These are phyloP conservation scores for Candida frijolesensis DNA, from an alignment of 1,139 yeast species.

Conservation along the genomic window DNA sequence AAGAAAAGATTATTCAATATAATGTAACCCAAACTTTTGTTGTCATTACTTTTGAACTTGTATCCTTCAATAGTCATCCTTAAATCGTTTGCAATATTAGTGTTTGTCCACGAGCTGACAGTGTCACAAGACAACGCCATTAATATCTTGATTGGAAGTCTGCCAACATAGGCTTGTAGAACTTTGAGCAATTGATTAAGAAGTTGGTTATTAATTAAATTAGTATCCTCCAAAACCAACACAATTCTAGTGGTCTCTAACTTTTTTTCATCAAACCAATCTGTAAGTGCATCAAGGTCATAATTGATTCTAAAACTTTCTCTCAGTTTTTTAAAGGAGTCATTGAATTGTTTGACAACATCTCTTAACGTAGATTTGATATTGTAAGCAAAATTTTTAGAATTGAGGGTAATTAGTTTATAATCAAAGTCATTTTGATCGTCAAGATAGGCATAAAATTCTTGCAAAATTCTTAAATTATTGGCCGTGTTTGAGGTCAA, in stretches of 20 bases:
- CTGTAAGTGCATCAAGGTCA: constrained; percentile 54
- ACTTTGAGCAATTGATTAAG: constrained; percentile 52
- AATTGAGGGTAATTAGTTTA: constrained; percentile 39
- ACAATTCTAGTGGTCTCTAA: constrained; percentile 25
- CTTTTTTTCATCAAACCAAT: constrained; percentile 37
- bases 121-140: constrained; percentile 56
- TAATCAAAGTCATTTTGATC: constrained; percentile 17
- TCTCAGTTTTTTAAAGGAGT: constrained; percentile 11
- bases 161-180: constrained; percentile 39
- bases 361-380: constrained; percentile 43
- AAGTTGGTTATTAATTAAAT: constrained; percentile 54
- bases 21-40: constrained; percentile 40
- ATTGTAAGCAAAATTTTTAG: constrained; percentile 41
- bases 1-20: constrained; percentile 39
- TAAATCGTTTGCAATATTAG: constrained; percentile 34
- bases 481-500: constrained; percentile 62
- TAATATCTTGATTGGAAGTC: constrained; percentile 47
- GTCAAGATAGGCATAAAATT: constrained; percentile 34
- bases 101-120: constrained; percentile 39
- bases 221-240: constrained; percentile 65
- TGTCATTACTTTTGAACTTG: constrained; percentile 47
- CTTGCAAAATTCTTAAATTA: constrained; percentile 49
- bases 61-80: constrained; percentile 38
- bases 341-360: constrained; percentile 34
- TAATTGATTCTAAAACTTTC: constrained; percentile 35